A percentile compares a stretch with the other conserved stretches of the same genome.
Evolutionary conservation across 2,329 filamentous ascomycete species (phyloP).

Genomic region (Pyricularia sp.): DNA sequence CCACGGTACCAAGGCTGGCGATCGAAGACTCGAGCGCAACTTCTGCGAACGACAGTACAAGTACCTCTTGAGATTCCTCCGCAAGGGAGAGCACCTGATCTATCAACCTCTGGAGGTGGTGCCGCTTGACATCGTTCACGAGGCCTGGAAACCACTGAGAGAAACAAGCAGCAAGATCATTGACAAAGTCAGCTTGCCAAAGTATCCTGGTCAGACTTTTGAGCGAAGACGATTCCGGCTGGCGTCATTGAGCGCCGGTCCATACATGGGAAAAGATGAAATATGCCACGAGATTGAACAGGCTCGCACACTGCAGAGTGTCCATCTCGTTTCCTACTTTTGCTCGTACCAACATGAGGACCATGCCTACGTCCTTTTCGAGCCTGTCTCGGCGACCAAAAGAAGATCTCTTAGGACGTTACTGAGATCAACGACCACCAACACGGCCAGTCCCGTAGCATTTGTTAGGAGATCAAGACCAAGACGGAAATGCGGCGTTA

Average conservation of each 20-base stretch:
- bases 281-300: constrained; percentile 53
- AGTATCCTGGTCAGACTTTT: constrained; percentile 46
- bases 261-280: constrained; percentile 35
- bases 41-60: constrained; percentile 64
- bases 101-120: constrained; percentile 62
- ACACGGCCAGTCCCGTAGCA: background rate
- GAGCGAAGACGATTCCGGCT: constrained; percentile 36
- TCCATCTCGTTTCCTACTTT: constrained; percentile 63
- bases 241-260: constrained; percentile 38
- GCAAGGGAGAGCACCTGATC: constrained; percentile 48
- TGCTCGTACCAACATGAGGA: constrained; percentile 60
- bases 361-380: constrained; percentile 55
- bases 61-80: constrained; percentile 57
- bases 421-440: constrained; percentile 50
- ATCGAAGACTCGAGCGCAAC: constrained; percentile 47
- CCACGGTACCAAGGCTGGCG: background rate
- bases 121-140: constrained; percentile 54
- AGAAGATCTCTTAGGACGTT: constrained; percentile 58
- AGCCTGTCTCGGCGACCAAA: constrained; percentile 42
- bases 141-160: constrained; percentile 39
- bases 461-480: background rate
- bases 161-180: constrained; percentile 23
- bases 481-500: background rate
- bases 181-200: constrained; percentile 55
- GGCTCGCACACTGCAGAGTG: constrained; percentile 50